Evolutionary conservation across 768 basidiomycete species (phyloP).

Genomic region (Boletus eberwhitei): DNA sequence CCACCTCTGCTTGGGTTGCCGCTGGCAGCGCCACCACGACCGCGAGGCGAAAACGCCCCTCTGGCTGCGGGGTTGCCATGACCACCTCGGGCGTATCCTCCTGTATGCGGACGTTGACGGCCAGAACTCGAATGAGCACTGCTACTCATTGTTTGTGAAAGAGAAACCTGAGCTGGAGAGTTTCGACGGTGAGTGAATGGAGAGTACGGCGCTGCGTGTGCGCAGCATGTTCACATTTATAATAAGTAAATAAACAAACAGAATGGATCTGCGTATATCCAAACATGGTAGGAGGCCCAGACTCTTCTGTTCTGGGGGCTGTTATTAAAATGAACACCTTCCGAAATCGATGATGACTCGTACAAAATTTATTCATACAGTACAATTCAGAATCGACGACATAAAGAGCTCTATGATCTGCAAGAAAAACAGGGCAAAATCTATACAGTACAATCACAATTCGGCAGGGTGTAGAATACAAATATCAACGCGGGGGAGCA

Average conservation of each 20-base stretch:
- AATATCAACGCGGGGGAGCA: constrained; percentile 6
- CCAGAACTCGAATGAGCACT: neutral
- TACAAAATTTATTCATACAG: constrained; percentile 1
- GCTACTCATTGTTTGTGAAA: constrained; percentile 2
- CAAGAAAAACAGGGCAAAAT: constrained; percentile 6
- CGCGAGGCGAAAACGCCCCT: neutral
- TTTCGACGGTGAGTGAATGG: too few relatives aligned
- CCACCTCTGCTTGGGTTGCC: constrained; percentile 21
- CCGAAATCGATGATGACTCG: too few relatives aligned
- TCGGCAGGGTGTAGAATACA: constrained; percentile 18
- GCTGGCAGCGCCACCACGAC: constrained; percentile 10
- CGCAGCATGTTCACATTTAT: too few relatives aligned
- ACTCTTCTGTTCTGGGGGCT: too few relatives aligned
- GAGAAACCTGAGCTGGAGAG: neutral
- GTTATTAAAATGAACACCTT: too few relatives aligned
- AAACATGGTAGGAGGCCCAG: too few relatives aligned
- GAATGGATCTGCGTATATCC: too few relatives aligned
- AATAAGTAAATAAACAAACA: too few relatives aligned
- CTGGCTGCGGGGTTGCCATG: neutral
- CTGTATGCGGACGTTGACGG: constrained; percentile 21
- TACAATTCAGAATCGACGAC: neutral
- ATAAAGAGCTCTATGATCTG: constrained; percentile 8
- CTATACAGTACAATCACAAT: constrained; percentile 15
- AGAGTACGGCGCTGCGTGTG: too few relatives aligned
- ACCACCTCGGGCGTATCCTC: constrained; percentile 12